A percentile compares a stretch with the other conserved stretches of the same genome.
Conservation (phyloP, 805 yeast species). For the Saccharomycopsis vini region DNA sequence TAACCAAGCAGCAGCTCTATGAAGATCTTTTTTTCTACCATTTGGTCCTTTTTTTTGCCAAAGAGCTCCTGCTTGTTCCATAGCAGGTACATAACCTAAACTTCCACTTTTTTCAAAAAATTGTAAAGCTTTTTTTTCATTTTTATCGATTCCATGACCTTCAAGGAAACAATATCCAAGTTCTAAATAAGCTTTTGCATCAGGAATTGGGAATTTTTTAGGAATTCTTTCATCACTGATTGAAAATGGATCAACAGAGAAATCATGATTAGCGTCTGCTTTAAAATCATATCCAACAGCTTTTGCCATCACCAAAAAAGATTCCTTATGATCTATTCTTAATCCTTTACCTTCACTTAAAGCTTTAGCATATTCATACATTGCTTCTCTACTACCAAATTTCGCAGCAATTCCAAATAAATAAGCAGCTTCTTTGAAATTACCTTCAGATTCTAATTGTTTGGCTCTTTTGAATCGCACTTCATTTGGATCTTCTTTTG, state of each 20-base stretch:
- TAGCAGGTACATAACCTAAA: constrained; percentile 58
- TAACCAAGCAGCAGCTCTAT: constrained; percentile 62
- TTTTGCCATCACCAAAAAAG: constrained; percentile 52
- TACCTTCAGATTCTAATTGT: constrained; percentile 20
- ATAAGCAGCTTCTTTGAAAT: constrained; percentile 59
- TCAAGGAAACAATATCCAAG: constrained; percentile 48
- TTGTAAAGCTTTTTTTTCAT: constrained; percentile 48
- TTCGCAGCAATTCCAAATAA: constrained; percentile 58
- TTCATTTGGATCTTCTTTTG: constrained; percentile 13
- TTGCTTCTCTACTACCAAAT: constrained; percentile 55
- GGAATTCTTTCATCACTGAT: constrained; percentile 27
- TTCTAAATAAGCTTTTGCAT: constrained; percentile 48
- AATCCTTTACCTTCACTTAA: constrained; percentile 64
- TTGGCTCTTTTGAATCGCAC: constrained; percentile 12
- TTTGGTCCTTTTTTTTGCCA: constrained; percentile 49
- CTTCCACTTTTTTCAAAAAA: constrained; percentile 58
- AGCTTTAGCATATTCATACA: constrained; percentile 60
- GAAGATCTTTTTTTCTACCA: constrained; percentile 46
- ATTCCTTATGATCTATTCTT: constrained; percentile 41
- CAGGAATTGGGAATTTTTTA: constrained; percentile 33
- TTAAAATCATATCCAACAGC: constrained; percentile 35
- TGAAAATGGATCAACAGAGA: constrained; percentile 28
- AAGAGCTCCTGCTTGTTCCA: constrained; percentile 59
- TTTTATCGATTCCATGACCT: constrained; percentile 48
- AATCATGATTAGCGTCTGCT: constrained; percentile 21